Evolutionary conservation across 1,284 basidiomycete species (phyloP).

Genomic region (Phaffia rhodozyma): DNA sequence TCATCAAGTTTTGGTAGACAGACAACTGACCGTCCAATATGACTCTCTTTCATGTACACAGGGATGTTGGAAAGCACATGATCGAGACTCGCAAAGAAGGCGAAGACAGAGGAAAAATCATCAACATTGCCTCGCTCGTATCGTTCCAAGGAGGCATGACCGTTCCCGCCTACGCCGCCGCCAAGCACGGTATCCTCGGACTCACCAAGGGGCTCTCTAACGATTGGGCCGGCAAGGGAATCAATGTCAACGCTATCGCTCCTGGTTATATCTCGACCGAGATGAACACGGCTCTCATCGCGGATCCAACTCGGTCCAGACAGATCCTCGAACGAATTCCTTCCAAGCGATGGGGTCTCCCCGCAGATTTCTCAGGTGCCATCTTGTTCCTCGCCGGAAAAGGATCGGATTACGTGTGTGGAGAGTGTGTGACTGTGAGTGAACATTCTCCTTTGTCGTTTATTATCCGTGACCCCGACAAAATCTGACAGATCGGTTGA

Average conservation of each 20-base stretch:
- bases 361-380: conserved; percentile 79
- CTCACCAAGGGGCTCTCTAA: conserved; percentile 46
- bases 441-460: no score
- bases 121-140: conserved; percentile 37
- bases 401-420: conserved; percentile 81
- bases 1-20: no score
- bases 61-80: conserved; percentile 38
- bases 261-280: conserved; percentile 89
- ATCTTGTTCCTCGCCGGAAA: conserved; percentile 76
- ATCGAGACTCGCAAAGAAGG: conserved; percentile 33
- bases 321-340: conserved; percentile 91
- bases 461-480: not conserved
- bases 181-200: conserved; percentile 71
- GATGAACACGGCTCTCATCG: conserved; percentile 37
- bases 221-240: conserved; percentile 67
- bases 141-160: conserved; percentile 50
- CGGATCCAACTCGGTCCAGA: conserved; percentile 41
- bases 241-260: conserved; percentile 75
- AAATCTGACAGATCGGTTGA: not conserved
- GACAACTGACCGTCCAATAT: no score
- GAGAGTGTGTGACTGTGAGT: conserved; percentile 46
- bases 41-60: not conserved
- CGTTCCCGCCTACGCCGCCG: conserved; percentile 82
- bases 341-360: conserved; percentile 78
- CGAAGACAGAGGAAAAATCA: conserved; percentile 37